A percentile compares a stretch with the other conserved stretches of the same genome.
Evolutionary conservation across 176 grass and related monocot genomes (phyloP).

Genomic region (Juncus inflexus): DNA sequence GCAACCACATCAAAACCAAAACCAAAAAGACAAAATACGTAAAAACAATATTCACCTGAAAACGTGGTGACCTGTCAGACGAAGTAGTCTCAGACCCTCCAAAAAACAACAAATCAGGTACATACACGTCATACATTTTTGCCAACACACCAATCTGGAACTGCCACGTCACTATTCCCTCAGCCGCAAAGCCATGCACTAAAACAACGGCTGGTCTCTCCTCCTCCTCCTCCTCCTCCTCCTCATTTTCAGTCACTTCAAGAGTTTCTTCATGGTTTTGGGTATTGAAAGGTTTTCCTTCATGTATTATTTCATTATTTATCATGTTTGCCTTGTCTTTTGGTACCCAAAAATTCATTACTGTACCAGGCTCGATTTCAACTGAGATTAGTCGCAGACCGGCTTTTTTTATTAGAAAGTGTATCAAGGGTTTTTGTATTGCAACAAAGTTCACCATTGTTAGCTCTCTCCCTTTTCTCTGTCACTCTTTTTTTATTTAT

Average conservation of each 20-base stretch:
- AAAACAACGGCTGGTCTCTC: constrained; percentile 66
- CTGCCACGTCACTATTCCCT: constrained; percentile 91
- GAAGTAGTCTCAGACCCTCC: constrained; percentile 56
- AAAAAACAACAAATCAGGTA: constrained; percentile 91
- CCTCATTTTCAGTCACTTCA: too few species aligned
- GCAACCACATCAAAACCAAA: too few species aligned
- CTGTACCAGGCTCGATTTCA: constrained; percentile 73
- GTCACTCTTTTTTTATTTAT: neutral
- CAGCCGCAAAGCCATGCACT: constrained; percentile 82
- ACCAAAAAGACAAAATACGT: too few species aligned
- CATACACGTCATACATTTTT: constrained; percentile 83
- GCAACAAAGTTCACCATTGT: constrained; percentile 85
- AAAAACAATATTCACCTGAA: constrained; percentile 1
- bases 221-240: neutral
- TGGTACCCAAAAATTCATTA: constrained; percentile 79
- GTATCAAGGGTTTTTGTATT: constrained; percentile 71
- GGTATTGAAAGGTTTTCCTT: neutral
- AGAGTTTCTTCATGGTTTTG: neutral
- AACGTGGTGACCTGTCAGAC: constrained; percentile 45
- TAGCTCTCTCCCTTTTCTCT: neutral
- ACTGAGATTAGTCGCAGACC: constrained; percentile 65
- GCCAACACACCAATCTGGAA: constrained; percentile 60
- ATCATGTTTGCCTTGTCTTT: constrained; percentile 48
- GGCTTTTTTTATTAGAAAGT: constrained; percentile 46
- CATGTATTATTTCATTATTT: constrained; percentile 31